These are phyloP conservation scores for Fusarium mundagurra DNA, from an alignment of 2,329 filamentous ascomycete genomes.

Conservation along the genomic window DNA sequence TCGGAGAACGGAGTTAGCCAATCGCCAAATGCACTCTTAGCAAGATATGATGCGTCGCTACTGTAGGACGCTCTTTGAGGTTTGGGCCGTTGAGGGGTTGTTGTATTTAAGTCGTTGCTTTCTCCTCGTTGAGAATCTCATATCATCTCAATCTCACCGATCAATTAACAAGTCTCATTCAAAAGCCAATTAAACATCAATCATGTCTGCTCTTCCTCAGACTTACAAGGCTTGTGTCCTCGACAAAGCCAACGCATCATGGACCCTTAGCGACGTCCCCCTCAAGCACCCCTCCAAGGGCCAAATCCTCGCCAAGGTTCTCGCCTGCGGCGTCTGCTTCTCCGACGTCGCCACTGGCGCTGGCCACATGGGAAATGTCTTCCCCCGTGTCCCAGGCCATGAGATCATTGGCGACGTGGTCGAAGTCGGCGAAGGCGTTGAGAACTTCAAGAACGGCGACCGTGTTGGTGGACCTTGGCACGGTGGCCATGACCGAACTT, in stretches of 20 bases:
- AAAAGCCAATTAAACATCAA: background rate
- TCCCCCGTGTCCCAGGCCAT: constrained; percentile 74
- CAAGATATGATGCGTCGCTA: background rate
- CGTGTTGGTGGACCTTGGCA: constrained; percentile 65
- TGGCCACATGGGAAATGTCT: constrained; percentile 64
- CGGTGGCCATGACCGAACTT: constrained; percentile 67
- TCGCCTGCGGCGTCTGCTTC: constrained; percentile 78
- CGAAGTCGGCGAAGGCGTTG: constrained; percentile 66
- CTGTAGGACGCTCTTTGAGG: background rate
- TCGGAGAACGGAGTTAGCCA: constrained; percentile 1
- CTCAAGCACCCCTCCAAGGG: constrained; percentile 65
- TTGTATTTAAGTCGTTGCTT: background rate
- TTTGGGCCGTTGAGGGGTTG: background rate
- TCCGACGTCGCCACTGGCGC: constrained; percentile 62
- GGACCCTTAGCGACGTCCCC: constrained; percentile 67
- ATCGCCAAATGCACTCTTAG: background rate
- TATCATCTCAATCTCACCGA: background rate
- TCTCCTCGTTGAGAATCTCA: background rate
- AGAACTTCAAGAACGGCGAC: constrained; percentile 69
- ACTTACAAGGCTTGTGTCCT: constrained; percentile 75
- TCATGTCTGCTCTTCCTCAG: constrained; percentile 62
- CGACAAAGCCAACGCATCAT: constrained; percentile 59
- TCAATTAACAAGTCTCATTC: background rate
- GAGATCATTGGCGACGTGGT: constrained; percentile 76
- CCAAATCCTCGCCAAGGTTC: constrained; percentile 75